A percentile compares a stretch with the other conserved stretches of the same genome.
Evolutionary conservation across 139 green algal species (phyloP).

Genomic region (Chara braunii): DNA sequence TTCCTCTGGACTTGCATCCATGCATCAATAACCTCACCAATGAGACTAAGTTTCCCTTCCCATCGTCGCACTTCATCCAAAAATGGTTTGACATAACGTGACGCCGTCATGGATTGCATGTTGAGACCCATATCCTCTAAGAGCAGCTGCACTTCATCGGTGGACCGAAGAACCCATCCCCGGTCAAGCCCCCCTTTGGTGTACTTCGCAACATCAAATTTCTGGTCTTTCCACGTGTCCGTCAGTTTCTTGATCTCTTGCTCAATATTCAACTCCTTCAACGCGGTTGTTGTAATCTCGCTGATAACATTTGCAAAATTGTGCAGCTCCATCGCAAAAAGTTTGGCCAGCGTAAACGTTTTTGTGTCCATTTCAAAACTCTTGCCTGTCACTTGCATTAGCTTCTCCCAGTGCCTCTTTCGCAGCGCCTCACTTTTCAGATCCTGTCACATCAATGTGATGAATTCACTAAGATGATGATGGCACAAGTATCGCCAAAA

Average conservation of each 20-base stretch:
- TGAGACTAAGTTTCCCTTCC: constrained; percentile 69
- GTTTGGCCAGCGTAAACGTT: constrained; percentile 70
- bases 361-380: constrained; percentile 67
- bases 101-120: constrained; percentile 79
- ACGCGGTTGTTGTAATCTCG: constrained; percentile 59
- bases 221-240: constrained; percentile 69
- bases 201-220: constrained; percentile 67
- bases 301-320: constrained; percentile 55
- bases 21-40: constrained; percentile 68
- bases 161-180: constrained; percentile 61
- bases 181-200: constrained; percentile 55
- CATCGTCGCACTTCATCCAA: constrained; percentile 60
- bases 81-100: constrained; percentile 68
- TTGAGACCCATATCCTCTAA: constrained; percentile 80
- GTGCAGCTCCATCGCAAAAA: constrained; percentile 72
- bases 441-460: constrained; percentile 40
- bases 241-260: constrained; percentile 70
- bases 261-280: constrained; percentile 85
- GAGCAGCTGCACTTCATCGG: constrained; percentile 67
- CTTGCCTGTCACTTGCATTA: constrained; percentile 70
- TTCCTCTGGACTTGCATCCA: constrained; percentile 70
- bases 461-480: no score
- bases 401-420: constrained; percentile 66
- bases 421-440: constrained; percentile 71
- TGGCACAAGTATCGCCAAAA: no score